Percentiles rank a stretch among this genome's conserved stretches.
These are phyloP conservation scores for Penicillium olsonii DNA, from an alignment of 2,329 filamentous ascomycete species.

Conservation along the genomic window DNA sequence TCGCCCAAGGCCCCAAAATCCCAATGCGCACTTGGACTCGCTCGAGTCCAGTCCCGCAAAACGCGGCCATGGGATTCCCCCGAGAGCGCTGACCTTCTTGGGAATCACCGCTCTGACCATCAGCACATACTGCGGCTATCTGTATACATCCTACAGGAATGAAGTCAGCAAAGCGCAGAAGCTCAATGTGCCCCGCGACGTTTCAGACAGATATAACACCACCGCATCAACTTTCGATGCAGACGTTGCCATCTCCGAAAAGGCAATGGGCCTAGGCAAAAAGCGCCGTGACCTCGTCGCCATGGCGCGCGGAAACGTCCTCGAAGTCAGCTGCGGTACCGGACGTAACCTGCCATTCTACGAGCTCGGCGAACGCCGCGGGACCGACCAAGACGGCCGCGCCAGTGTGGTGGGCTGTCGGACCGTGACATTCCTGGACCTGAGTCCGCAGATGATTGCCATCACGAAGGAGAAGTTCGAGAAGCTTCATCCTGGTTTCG, in stretches of 20 bases:
- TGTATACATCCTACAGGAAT: conserved; percentile 45
- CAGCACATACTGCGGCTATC: conserved; percentile 46
- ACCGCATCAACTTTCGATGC: conserved; percentile 48
- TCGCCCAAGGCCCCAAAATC: neutral
- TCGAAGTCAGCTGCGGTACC: conserved; percentile 54
- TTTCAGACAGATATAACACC: conserved; percentile 50
- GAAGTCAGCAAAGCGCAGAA: conserved; percentile 35
- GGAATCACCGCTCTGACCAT: conserved; percentile 43
- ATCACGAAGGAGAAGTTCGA: conserved; percentile 48
- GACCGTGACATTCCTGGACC: conserved; percentile 50
- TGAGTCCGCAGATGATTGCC: conserved; percentile 51
- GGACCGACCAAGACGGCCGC: conserved; percentile 33
- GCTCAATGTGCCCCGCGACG: conserved; percentile 41
- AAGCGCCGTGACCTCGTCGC: conserved; percentile 46
- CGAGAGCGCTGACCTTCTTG: conserved; percentile 38
- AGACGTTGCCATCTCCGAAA: conserved; percentile 48
- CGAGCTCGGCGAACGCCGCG: conserved; percentile 39
- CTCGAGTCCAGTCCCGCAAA: too few species aligned
- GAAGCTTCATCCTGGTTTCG: conserved; percentile 34
- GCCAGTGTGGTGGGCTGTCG: conserved; percentile 37
- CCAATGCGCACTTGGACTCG: too few species aligned
- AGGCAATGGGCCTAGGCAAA: conserved; percentile 42
- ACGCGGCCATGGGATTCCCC: conserved; percentile 26
- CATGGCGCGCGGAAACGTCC: conserved; percentile 47
- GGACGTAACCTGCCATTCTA: conserved; percentile 52